Evolutionary conservation across 2,329 filamentous ascomycete species (phyloP).

Genomic region (Raffaelea ambrosiae): DNA sequence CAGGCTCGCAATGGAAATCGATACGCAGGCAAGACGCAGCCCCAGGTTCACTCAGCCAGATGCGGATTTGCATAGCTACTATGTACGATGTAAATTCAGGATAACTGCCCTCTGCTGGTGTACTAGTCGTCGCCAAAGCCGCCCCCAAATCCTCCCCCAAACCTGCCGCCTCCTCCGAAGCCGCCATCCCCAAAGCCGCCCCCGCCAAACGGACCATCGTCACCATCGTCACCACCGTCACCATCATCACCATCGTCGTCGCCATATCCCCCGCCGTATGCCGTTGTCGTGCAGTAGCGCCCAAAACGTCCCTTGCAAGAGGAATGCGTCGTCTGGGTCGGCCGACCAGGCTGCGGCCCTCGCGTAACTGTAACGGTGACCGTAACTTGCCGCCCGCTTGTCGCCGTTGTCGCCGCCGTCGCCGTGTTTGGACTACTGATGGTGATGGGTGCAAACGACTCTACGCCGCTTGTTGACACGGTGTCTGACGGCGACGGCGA

Average conservation of each 20-base stretch:
- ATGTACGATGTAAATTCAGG: too few relatives aligned
- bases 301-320: too few relatives aligned
- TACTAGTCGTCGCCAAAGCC: neutral
- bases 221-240: neutral
- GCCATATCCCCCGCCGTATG: neutral
- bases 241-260: slow-evolving; percentile 4
- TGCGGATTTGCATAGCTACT: too few relatives aligned
- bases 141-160: slow-evolving; percentile 1
- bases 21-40: too few relatives aligned
- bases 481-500: too few relatives aligned
- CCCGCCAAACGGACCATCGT: neutral
- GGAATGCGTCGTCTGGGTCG: neutral
- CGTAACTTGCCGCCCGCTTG: neutral
- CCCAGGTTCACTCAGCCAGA: too few relatives aligned
- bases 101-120: too few relatives aligned
- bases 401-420: slow-evolving; percentile 2
- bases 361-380: slow-evolving; percentile 7
- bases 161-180: neutral
- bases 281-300: neutral
- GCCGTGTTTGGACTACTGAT: neutral
- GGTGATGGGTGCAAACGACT: too few relatives aligned
- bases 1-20: too few relatives aligned
- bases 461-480: slow-evolving; percentile 1
- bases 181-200: neutral
- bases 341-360: neutral